Conservation (phyloP, 225 moss, liverwort and hornwort genomes). For the Pleurozium schreberi region DNA sequence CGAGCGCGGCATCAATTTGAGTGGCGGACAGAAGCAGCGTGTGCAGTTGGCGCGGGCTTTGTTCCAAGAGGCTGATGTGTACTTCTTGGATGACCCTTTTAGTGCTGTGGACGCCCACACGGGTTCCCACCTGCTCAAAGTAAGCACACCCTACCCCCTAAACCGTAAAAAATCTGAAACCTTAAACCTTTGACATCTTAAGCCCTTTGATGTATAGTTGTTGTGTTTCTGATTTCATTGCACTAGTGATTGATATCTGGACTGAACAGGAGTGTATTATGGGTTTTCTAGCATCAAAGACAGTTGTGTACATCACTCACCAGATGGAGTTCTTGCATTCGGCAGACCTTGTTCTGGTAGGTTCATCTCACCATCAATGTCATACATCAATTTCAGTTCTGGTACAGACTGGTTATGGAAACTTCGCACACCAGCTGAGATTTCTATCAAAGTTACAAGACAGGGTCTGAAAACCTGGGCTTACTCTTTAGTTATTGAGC, state of each 20-base stretch:
- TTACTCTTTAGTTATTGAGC: background rate
- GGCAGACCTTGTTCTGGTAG: constrained; percentile 61
- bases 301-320: constrained; percentile 67
- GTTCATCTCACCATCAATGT: background rate
- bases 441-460: background rate
- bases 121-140: constrained; percentile 15
- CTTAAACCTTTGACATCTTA: background rate
- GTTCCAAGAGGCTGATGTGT: constrained; percentile 81
- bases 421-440: background rate
- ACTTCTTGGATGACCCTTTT: constrained; percentile 75
- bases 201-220: background rate
- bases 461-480: background rate
- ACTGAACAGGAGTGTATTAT: constrained; percentile 36
- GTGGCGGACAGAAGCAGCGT: constrained; percentile 81
- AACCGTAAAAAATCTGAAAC: background rate
- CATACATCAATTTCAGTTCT: background rate
- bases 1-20: constrained; percentile 73
- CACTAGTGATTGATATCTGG: background rate
- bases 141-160: background rate
- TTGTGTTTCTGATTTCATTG: background rate
- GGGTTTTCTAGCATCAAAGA: constrained; percentile 34
- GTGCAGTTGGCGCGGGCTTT: constrained; percentile 75
- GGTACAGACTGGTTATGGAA: background rate
- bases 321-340: constrained; percentile 58
- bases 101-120: constrained; percentile 48